phyloP scores from a whole-genome alignment of 176 grass and related monocot species.

The Dendrocalamus sinicus region DNA sequence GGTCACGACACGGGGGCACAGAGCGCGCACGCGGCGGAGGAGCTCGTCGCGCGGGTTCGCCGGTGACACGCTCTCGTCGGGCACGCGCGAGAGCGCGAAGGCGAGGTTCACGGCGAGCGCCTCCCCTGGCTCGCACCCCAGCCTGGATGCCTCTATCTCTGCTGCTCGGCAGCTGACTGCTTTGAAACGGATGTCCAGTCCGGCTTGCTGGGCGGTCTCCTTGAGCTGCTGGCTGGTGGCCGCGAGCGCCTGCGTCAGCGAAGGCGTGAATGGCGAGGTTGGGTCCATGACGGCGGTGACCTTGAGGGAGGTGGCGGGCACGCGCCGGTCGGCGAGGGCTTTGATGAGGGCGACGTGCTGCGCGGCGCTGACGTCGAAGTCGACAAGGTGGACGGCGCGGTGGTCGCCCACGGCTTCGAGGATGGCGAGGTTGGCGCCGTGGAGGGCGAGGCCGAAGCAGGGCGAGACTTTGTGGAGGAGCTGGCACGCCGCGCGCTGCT shows the following conservation, averaged over 20 bases:
- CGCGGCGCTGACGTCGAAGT: conserved; percentile 68
- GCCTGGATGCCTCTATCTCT: conserved; percentile 55
- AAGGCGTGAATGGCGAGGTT: conserved; percentile 60
- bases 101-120: conserved; percentile 85
- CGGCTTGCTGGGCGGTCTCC: conserved; percentile 54
- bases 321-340: conserved; percentile 54
- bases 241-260: neutral
- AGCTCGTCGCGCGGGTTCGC: conserved; percentile 91
- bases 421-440: conserved; percentile 73
- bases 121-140: conserved; percentile 74
- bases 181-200: conserved; percentile 59
- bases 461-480: conserved; percentile 63
- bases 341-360: conserved; percentile 66
- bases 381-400: conserved; percentile 65
- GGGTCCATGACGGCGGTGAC: conserved; percentile 83
- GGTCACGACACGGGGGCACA: conserved; percentile 63
- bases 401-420: conserved; percentile 51
- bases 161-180: conserved; percentile 60
- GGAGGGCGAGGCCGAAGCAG: conserved; percentile 66
- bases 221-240: conserved; percentile 52
- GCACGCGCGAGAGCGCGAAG: conserved; percentile 72
- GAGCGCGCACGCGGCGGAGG: conserved; percentile 77
- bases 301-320: conserved; percentile 45
- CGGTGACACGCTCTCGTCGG: conserved; percentile 90
- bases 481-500: conserved; percentile 59